phyloP scores from a whole-genome alignment of 768 basidiomycete species.

The Tephrocybe sp. region DNA sequence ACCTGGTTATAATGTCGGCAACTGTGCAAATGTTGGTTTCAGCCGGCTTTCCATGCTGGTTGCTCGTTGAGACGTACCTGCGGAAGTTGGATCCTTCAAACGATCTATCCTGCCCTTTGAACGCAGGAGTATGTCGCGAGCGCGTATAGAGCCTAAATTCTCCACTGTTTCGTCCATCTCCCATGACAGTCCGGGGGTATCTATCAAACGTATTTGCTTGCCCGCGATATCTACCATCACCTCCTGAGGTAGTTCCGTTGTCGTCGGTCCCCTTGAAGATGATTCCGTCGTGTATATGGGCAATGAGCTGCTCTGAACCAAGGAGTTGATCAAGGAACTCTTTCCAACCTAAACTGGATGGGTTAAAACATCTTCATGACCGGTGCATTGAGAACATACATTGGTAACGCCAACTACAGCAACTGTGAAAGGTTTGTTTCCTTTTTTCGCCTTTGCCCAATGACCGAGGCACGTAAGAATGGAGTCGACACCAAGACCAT shows the following conservation, averaged over 20 bases:
- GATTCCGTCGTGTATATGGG: conserved; percentile 57
- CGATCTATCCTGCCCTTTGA: conserved; percentile 81
- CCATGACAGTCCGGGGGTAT: conserved; percentile 85
- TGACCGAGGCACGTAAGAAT: conserved; percentile 47
- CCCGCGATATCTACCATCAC: conserved; percentile 47
- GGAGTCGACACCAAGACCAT: conserved; percentile 60
- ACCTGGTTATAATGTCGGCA: conserved; percentile 62
- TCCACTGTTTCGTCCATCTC: conserved; percentile 36
- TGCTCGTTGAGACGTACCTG: conserved; percentile 46
- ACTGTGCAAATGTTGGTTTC: conserved; percentile 41
- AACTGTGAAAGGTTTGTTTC: conserved; percentile 54
- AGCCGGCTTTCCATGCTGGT: conserved; percentile 9
- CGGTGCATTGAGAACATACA: conserved; percentile 38
- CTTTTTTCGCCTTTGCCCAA: conserved; percentile 45
- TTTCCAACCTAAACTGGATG: conserved; percentile 63
- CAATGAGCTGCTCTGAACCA: conserved; percentile 49
- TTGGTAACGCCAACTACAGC: conserved; percentile 85
- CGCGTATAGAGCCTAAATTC: conserved; percentile 38
- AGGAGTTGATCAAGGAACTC: conserved; percentile 80
- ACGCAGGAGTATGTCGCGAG: conserved; percentile 75
- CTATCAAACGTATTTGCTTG: conserved; percentile 63
- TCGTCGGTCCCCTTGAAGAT: conserved; percentile 62
- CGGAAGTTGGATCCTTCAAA: conserved; percentile 73
- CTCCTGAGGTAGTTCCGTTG: conserved; percentile 67
- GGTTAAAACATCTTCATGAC: neutral